A percentile compares a stretch with the other conserved stretches of the same genome.
Evolutionary conservation across 1,284 basidiomycete genomes (phyloP).

Genomic region (Ceratobasidium sp.): DNA sequence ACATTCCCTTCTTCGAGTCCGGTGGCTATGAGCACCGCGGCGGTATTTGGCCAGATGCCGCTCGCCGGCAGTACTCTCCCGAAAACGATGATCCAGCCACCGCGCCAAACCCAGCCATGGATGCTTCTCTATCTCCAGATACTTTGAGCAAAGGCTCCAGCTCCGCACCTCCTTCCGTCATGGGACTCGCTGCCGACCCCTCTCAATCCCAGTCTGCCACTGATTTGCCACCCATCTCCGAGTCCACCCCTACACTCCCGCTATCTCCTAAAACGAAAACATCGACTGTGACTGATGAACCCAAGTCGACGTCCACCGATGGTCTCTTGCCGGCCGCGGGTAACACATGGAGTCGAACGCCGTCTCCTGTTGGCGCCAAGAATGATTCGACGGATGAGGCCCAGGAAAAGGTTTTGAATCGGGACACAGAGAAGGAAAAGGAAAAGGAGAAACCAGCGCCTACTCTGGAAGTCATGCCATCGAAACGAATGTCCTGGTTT

Average conservation of each 20-base stretch:
- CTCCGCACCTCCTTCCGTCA: conserved; percentile 19
- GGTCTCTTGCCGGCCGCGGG: background rate
- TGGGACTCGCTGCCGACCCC: conserved; percentile 19
- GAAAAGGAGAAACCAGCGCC: conserved; percentile 17
- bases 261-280: background rate
- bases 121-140: conserved; percentile 9
- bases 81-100: conserved; percentile 27
- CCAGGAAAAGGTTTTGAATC: too few relatives aligned
- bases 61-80: conserved; percentile 50
- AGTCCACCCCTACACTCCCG: conserved; percentile 18
- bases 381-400: conserved; percentile 45
- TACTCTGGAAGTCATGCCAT: background rate
- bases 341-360: conserved; percentile 11
- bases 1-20: conserved; percentile 94
- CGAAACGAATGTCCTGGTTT: conserved; percentile 35
- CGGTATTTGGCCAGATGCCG: conserved; percentile 88
- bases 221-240: conserved; percentile 15
- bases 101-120: conserved; percentile 28
- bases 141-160: conserved; percentile 3
- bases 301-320: background rate
- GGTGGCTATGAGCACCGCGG: conserved; percentile 70
- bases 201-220: background rate
- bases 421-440: conserved; percentile 37
- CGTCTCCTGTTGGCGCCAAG: conserved; percentile 30
- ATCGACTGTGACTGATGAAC: background rate